These are phyloP conservation scores for Streptanthus diversifolius DNA, from an alignment of 345 rosid genomes.

Conservation along the genomic window DNA sequence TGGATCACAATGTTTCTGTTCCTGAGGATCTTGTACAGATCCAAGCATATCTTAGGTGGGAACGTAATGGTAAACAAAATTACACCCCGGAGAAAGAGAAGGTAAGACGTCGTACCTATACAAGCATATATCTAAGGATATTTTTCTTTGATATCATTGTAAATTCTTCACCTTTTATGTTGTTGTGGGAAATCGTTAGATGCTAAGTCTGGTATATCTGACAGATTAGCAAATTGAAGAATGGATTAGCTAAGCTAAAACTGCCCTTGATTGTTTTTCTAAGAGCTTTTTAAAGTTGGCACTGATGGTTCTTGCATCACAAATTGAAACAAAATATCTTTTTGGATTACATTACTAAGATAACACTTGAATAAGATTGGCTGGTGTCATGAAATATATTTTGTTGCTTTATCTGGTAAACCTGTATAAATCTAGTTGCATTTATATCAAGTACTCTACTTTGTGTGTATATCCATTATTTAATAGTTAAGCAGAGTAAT, in stretches of 20 bases:
- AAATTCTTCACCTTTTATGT: conserved; percentile 7
- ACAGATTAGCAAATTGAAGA: background rate
- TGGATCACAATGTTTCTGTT: conserved; percentile 45
- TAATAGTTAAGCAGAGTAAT: background rate
- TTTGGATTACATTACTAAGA: background rate
- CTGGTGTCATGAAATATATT: background rate
- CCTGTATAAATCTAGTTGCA: conserved; percentile 1
- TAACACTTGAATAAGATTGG: background rate
- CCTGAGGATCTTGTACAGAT: conserved; percentile 96
- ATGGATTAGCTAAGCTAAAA: background rate
- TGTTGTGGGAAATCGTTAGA: conserved; percentile 7
- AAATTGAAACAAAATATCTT: background rate
- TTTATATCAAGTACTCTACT: conserved; percentile 3
- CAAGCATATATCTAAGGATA: conserved; percentile 1
- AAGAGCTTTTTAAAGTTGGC: background rate
- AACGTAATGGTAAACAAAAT: conserved; percentile 88
- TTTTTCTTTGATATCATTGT: conserved; percentile 9
- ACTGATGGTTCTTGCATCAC: conserved; percentile 10
- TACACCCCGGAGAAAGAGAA: conserved; percentile 63
- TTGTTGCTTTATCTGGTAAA: conserved; percentile 1
- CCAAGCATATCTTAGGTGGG: conserved; percentile 97
- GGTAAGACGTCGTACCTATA: conserved; percentile 20
- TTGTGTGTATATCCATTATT: background rate
- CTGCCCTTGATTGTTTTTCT: background rate
- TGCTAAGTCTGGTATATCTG: background rate